These are phyloP conservation scores for Candida easanensis DNA, from an alignment of 805 yeast genomes.

Conservation along the genomic window DNA sequence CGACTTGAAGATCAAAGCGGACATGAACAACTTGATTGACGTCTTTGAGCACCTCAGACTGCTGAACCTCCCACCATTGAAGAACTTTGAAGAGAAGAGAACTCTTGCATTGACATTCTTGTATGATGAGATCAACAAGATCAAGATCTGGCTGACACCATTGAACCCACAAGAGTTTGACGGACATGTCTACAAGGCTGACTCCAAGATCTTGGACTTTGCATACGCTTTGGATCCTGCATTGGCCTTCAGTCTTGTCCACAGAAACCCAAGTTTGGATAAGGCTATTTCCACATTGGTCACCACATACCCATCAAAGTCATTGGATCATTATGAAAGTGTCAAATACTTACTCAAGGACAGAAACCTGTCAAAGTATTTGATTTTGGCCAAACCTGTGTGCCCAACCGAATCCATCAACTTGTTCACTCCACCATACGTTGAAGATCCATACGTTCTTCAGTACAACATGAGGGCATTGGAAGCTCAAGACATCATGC, in stretches of 20 bases:
- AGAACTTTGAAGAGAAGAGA: slow-evolving; percentile 43
- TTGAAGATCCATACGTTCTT: slow-evolving; percentile 61
- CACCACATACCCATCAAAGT: slow-evolving; percentile 53
- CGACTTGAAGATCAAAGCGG: slow-evolving; percentile 65
- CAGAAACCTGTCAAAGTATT: slow-evolving; percentile 14
- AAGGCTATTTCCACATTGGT: slow-evolving; percentile 44
- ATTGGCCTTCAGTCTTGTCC: slow-evolving; percentile 68
- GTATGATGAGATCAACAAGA: slow-evolving; percentile 68
- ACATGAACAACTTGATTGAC: slow-evolving; percentile 54
- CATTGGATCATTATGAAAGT: slow-evolving; percentile 55
- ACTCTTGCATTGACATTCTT: slow-evolving; percentile 59
- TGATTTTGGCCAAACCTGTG: slow-evolving; percentile 43
- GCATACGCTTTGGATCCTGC: slow-evolving; percentile 70
- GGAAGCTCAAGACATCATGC: slow-evolving; percentile 80
- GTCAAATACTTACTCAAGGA: slow-evolving; percentile 47
- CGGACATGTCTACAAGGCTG: slow-evolving; percentile 35
- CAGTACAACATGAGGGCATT: slow-evolving; percentile 91
- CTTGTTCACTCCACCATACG: slow-evolving; percentile 69
- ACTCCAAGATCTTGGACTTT: slow-evolving; percentile 38
- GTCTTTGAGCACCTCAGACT: slow-evolving; percentile 32
- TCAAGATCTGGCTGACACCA: slow-evolving; percentile 72
- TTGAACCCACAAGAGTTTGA: slow-evolving; percentile 26
- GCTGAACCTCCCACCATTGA: slow-evolving; percentile 18
- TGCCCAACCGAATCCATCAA: slow-evolving; percentile 85
- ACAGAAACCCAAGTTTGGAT: slow-evolving; percentile 47